Base-by-base conservation (phyloP, 768 basidiomycete genomes). In the Suillus subaureus region DNA sequence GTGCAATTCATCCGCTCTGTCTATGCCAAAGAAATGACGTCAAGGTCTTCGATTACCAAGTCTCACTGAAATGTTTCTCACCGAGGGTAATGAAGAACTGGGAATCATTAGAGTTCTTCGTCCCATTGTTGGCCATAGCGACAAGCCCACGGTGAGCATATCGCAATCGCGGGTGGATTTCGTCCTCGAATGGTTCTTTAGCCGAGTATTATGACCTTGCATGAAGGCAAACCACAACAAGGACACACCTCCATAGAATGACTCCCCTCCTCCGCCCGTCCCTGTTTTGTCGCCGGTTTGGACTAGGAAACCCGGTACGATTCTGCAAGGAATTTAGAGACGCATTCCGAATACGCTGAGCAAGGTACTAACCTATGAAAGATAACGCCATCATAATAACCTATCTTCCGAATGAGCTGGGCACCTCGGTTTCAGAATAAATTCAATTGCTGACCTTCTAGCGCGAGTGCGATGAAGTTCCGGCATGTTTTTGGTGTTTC, bases 61-160 rank as follows among this genome's bases (percentile, higher is more conserved):
- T 39, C 23, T 28, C 54, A 61, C 6, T 62, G 55, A 42, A 33
- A 35, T 16, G 2, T 31, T n/a, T 68, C 75, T 26, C 45, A 94
- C 95, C 92, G 0, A 99, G 87, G 0, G 97, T 99, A 60, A 99
- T 89, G 74, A 98, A 91, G 79, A 95, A 99, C 75, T 99, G 97
- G 0, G 94, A 97, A 62, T 93, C 91, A 69, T 99, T 99, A 4
- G 93, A 88, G 73, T 96, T 85, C 76, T 92, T 93, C 35, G 83
- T 83, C 12, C 95, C 94, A 64, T 85, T 89, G 71, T 97, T 97
- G 5, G 97, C 97, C 93, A 97, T 96, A 1, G 84, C 97, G 1
- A 99, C 89, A 3, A 99, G 77, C 0, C 97, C 97, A 62, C 97
- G 91, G 72, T 99, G 92, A 0, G 88, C 79, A 76, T 92, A 98